Conservation (phyloP, 208 protist genomes). For the Leishmania major region DNA sequence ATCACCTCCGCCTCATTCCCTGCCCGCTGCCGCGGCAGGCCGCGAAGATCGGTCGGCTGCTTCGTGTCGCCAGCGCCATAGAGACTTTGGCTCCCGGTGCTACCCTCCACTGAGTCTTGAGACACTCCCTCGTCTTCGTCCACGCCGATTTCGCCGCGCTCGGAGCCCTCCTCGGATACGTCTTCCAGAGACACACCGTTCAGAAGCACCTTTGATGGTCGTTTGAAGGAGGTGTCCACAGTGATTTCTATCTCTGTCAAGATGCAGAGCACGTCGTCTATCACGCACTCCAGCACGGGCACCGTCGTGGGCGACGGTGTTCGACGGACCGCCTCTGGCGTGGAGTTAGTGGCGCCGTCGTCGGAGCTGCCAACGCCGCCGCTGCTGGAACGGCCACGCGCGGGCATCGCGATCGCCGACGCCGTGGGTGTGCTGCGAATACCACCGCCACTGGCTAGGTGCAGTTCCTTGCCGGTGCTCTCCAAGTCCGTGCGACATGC, state of each 20-base stretch:
- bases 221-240: conserved; percentile 13
- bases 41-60: neutral
- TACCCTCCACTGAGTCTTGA: neutral
- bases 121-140: neutral
- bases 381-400: neutral
- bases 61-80: neutral
- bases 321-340: neutral
- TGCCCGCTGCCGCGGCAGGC: neutral
- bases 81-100: neutral
- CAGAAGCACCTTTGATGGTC: conserved; percentile 25
- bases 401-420: neutral
- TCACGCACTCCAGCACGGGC: conserved; percentile 68
- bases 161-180: conserved; percentile 19
- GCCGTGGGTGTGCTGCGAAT: neutral
- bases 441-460: neutral
- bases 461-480: neutral
- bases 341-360: neutral
- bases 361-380: too few species aligned
- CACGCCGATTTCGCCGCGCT: conserved; percentile 10
- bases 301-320: conserved; percentile 10
- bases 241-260: conserved; percentile 39
- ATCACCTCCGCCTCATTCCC: neutral
- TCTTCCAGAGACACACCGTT: conserved; percentile 62
- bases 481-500: neutral
- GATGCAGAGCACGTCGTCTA: conserved; percentile 65